A percentile compares a stretch with the other conserved stretches of the same genome.
Conservation (phyloP, 2,329 filamentous ascomycete genomes). For the Pseudogymnoascus sp. region DNA sequence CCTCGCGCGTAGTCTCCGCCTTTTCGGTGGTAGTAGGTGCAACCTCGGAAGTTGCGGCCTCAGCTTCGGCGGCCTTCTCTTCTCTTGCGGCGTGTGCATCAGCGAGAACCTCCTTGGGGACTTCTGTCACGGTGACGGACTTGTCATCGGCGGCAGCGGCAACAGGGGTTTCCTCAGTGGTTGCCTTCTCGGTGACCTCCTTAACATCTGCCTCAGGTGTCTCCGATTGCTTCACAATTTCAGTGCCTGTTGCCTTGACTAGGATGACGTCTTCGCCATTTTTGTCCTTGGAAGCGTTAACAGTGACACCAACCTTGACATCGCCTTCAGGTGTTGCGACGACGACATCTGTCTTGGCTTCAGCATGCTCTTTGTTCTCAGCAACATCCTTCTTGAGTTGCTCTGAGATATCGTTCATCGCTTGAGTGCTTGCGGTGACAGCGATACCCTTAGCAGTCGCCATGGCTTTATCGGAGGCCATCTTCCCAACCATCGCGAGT, state of each 20-base stretch:
- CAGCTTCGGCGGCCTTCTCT: not conserved
- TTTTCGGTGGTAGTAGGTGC: not conserved
- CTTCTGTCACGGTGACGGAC: not conserved
- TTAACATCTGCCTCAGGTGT: not conserved
- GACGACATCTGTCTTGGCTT: not conserved
- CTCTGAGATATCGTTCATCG: constrained; percentile 18
- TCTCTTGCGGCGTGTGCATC: not conserved
- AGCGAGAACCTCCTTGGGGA: not conserved
- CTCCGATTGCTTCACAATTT: not conserved
- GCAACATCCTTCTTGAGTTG: constrained; percentile 10
- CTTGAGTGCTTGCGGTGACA: constrained; percentile 14
- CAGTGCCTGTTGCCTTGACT: not conserved
- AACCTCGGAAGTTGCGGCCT: not conserved
- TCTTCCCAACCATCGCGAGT: constrained; percentile 21
- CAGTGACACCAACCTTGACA: constrained; percentile 2
- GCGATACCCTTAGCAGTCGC: constrained; percentile 17
- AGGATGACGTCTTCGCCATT: not conserved
- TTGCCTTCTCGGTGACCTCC: not conserved
- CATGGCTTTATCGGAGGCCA: constrained; percentile 18
- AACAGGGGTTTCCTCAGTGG: not conserved
- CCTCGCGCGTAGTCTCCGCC: not conserved
- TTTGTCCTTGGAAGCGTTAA: not conserved
- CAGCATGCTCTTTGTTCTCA: not conserved
- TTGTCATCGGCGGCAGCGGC: not conserved
- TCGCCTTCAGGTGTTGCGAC: not conserved